phyloP scores from a whole-genome alignment of 2,329 filamentous ascomycete genomes.

The Ascochyta clinopodiicola region DNA sequence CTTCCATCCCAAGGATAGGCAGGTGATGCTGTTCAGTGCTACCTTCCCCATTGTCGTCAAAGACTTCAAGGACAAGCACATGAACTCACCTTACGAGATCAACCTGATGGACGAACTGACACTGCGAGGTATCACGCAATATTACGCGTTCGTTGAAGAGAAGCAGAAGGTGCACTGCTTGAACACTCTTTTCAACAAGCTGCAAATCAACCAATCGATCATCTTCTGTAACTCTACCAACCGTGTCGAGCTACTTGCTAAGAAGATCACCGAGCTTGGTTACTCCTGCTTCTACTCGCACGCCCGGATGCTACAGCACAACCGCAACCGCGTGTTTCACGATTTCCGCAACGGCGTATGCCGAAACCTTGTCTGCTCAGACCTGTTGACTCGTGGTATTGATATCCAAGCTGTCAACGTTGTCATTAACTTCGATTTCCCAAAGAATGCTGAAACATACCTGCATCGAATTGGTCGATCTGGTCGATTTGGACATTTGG shows the following conservation, averaged over 20 bases:
- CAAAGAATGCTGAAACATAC: constrained; percentile 99
- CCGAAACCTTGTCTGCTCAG: constrained; percentile 97
- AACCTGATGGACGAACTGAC: constrained; percentile 99
- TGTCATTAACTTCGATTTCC: constrained; percentile 99
- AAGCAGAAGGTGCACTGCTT: constrained; percentile 99
- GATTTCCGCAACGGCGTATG: constrained; percentile 98
- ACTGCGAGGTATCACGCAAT: constrained; percentile 96
- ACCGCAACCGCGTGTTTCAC: constrained; percentile 97
- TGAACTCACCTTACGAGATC: constrained; percentile 95
- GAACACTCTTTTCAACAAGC: constrained; percentile 97
- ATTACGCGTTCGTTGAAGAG: constrained; percentile 99
- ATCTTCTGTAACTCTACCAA: constrained; percentile 99
- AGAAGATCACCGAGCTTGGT: constrained; percentile 98
- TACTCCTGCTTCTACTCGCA: constrained; percentile 99
- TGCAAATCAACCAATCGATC: constrained; percentile 99
- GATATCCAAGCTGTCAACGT: constrained; percentile 99
- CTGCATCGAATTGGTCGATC: constrained; percentile 98
- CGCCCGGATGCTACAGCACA: constrained; percentile 95
- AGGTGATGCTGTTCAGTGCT: constrained; percentile 99
- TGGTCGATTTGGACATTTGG: constrained; percentile 94
- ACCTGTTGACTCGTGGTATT: constrained; percentile 96
- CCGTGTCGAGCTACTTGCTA: constrained; percentile 93
- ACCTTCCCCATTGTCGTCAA: constrained; percentile 98
- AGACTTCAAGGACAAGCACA: constrained; percentile 97
- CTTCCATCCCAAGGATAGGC: constrained; percentile 95